A percentile compares a stretch with the other conserved stretches of the same genome.
Evolutionary conservation across 2,329 filamentous ascomycete genomes (phyloP).

Genomic region (Colletotrichum tofieldiae): DNA sequence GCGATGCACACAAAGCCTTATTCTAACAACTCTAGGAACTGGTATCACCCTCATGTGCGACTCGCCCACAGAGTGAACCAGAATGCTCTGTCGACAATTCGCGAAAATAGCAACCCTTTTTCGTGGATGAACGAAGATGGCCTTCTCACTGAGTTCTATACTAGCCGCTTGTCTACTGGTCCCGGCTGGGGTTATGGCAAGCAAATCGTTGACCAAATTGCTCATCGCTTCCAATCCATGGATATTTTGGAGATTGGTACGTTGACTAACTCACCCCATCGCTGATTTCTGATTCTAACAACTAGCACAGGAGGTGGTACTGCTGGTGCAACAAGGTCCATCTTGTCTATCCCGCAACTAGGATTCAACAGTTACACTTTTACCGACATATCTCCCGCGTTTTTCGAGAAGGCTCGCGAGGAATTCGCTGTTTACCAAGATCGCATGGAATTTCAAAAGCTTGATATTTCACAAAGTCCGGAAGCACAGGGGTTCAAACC

Average conservation of each 20-base stretch:
- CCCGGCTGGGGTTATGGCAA: slow-evolving; percentile 13
- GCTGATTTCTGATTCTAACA: not conserved
- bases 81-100: slow-evolving; percentile 15
- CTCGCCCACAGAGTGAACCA: not conserved
- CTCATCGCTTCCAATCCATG: slow-evolving; percentile 24
- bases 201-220: not conserved
- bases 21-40: not conserved
- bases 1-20: not conserved
- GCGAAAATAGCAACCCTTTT: slow-evolving; percentile 21
- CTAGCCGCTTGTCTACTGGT: slow-evolving; percentile 8
- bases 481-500: slow-evolving; percentile 49
- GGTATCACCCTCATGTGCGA: slow-evolving; percentile 2
- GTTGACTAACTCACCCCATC: not conserved
- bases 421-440: not conserved
- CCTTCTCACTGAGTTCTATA: slow-evolving; percentile 19
- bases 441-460: slow-evolving; percentile 27
- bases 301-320: slow-evolving; percentile 12
- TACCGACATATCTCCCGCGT: slow-evolving; percentile 46
- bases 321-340: slow-evolving; percentile 4
- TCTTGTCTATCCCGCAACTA: slow-evolving; percentile 14
- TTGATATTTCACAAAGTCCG: slow-evolving; percentile 52
- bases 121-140: slow-evolving; percentile 21
- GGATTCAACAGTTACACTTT: slow-evolving; percentile 45
- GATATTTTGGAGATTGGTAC: slow-evolving; percentile 49
- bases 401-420: slow-evolving; percentile 47